phyloP scores from a whole-genome alignment of 805 yeast genomes.

The Ogataea methylovora region DNA sequence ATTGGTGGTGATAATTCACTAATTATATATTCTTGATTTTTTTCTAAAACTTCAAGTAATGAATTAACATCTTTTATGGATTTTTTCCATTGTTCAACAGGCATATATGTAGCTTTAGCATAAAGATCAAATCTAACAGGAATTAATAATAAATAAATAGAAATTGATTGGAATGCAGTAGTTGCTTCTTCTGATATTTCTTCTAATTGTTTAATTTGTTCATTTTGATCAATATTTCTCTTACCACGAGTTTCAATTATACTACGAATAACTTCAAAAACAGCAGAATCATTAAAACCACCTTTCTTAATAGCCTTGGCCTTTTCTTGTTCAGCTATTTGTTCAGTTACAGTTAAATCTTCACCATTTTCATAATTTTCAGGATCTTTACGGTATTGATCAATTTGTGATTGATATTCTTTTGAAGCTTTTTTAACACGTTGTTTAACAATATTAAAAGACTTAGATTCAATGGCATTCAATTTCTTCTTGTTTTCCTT shows the following conservation, averaged over 20 bases:
- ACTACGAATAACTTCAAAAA: slow-evolving; percentile 65
- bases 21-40: slow-evolving; percentile 55
- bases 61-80: slow-evolving; percentile 54
- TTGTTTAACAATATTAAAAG: slow-evolving; percentile 82
- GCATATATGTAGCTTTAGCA: slow-evolving; percentile 61
- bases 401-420: slow-evolving; percentile 57
- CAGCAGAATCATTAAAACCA: slow-evolving; percentile 27
- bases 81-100: slow-evolving; percentile 72
- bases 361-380: slow-evolving; percentile 61
- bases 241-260: slow-evolving; percentile 91
- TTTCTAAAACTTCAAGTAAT: slow-evolving; percentile 64
- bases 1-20: slow-evolving; percentile 64
- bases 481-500: slow-evolving; percentile 58
- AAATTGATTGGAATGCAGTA: slow-evolving; percentile 67
- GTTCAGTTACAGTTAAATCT: slow-evolving; percentile 17
- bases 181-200: slow-evolving; percentile 42
- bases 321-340: slow-evolving; percentile 29
- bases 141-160: slow-evolving; percentile 71
- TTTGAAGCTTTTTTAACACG: slow-evolving; percentile 75
- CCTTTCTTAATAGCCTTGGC: slow-evolving; percentile 22
- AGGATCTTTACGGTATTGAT: slow-evolving; percentile 58
- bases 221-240: slow-evolving; percentile 79
- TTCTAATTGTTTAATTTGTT: slow-evolving; percentile 71
- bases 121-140: slow-evolving; percentile 84
- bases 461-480: slow-evolving; percentile 76